These are phyloP conservation scores for Exophiala viscosa DNA, from an alignment of 2,329 filamentous ascomycete species.

Conservation along the genomic window DNA sequence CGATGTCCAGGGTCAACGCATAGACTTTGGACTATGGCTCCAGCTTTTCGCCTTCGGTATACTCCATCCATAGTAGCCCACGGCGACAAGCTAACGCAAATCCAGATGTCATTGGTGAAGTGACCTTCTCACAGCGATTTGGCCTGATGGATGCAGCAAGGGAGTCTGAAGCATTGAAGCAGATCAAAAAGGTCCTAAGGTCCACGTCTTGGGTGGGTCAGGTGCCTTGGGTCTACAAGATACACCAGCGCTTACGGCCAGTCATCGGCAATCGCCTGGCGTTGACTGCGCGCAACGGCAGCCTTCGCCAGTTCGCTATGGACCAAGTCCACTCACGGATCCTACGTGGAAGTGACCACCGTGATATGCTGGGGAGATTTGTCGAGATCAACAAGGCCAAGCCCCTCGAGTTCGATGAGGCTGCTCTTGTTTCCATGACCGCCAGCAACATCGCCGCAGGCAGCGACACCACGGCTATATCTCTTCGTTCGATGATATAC, in stretches of 20 bases:
- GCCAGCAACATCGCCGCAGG: conserved; percentile 36
- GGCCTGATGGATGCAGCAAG: conserved; percentile 28
- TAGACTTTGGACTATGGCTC: conserved; percentile 5
- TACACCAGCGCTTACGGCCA: conserved; percentile 35
- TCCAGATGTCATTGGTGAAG: conserved; percentile 32
- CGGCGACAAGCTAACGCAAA: conserved; percentile 32
- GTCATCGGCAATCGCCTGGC: conserved; percentile 38
- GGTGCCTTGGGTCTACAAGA: conserved; percentile 35
- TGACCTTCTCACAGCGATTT: conserved; percentile 34
- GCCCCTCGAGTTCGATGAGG: conserved; percentile 35
- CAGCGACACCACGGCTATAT: conserved; percentile 32
- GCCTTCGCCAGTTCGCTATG: conserved; percentile 27
- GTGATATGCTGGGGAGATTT: conserved; percentile 39
- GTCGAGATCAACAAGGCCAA: conserved; percentile 35
- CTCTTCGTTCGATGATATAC: conserved; percentile 33
- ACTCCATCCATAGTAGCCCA: conserved; percentile 39
- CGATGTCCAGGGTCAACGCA: background rate
- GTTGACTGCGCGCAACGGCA: conserved; percentile 34
- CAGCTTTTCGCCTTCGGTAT: conserved; percentile 10
- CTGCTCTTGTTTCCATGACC: conserved; percentile 32
- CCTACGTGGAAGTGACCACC: conserved; percentile 33
- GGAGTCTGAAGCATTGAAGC: conserved; percentile 33
- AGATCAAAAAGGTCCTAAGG: conserved; percentile 33
- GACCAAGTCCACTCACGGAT: conserved; percentile 28
- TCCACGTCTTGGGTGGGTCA: conserved; percentile 40